phyloP scores from a whole-genome alignment of 78 protist genomes.

The Dictyostelium citrinum region DNA sequence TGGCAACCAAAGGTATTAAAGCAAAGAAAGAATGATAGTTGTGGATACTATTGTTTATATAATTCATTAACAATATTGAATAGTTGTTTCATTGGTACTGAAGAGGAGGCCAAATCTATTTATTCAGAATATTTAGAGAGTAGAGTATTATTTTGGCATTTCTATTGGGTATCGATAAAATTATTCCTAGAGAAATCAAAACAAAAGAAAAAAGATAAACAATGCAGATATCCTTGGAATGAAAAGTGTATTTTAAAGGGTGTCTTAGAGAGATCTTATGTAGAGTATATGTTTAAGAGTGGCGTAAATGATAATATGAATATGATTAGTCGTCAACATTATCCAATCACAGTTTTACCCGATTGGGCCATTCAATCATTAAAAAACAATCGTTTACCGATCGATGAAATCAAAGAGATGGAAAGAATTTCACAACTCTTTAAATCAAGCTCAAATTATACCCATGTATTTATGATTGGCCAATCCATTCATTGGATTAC shows the following conservation, averaged over 20 bases:
- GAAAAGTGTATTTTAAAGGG: conserved; percentile 62
- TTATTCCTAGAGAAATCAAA: conserved; percentile 14
- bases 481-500: conserved; percentile 71
- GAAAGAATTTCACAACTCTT: background rate
- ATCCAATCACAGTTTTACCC: conserved; percentile 61
- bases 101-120: background rate
- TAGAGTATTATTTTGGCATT: conserved; percentile 49
- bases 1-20: conserved; percentile 69
- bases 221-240: conserved; percentile 57
- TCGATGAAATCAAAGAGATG: conserved; percentile 44
- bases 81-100: background rate
- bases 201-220: conserved; percentile 3
- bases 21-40: conserved; percentile 71
- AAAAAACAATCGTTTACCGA: conserved; percentile 36
- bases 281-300: conserved; percentile 23
- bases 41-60: conserved; percentile 72
- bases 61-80: conserved; percentile 20
- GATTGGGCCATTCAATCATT: conserved; percentile 55
- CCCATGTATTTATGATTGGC: conserved; percentile 64
- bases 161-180: background rate
- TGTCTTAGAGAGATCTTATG: conserved; percentile 53
- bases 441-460: background rate
- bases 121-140: background rate
- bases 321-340: conserved; percentile 28
- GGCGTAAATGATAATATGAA: conserved; percentile 15